These are phyloP conservation scores for Solanum bulbocastanum DNA, from an alignment of 257 asterid species.

Conservation along the genomic window DNA sequence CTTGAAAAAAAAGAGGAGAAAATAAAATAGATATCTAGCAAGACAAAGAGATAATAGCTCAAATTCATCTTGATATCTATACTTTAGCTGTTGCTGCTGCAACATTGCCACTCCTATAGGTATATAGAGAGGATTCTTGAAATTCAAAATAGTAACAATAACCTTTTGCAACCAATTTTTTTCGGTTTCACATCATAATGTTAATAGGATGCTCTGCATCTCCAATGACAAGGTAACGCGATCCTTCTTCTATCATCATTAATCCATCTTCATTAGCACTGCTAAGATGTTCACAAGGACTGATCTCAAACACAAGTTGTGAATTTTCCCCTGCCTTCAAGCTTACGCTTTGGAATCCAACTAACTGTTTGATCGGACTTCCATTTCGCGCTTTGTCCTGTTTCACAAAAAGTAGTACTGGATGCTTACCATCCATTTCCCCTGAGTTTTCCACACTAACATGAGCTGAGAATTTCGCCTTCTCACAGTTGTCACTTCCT, in stretches of 20 bases:
- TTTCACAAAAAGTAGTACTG: constrained; percentile 45
- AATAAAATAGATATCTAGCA: neutral
- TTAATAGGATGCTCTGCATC: constrained; percentile 45
- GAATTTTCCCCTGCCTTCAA: constrained; percentile 32
- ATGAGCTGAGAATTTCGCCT: constrained; percentile 35
- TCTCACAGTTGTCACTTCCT: constrained; percentile 34
- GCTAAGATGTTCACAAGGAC: constrained; percentile 71
- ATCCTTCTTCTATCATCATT: constrained; percentile 65
- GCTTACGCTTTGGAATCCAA: constrained; percentile 52
- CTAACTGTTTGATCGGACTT: constrained; percentile 42
- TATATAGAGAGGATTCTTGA: neutral
- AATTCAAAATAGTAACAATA: neutral
- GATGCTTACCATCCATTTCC: constrained; percentile 48
- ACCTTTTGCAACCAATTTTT: neutral
- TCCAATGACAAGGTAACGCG: constrained; percentile 36
- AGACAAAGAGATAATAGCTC: neutral
- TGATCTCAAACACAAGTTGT: constrained; percentile 34
- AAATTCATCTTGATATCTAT: neutral
- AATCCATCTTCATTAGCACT: constrained; percentile 52
- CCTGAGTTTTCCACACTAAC: constrained; percentile 53
- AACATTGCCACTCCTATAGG: neutral
- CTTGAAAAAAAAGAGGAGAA: neutral
- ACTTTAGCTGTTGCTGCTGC: neutral
- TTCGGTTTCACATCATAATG: constrained; percentile 30
- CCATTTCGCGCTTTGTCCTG: constrained; percentile 11